A percentile compares a stretch with the other conserved stretches of the same genome.
Conservation (phyloP, 2,329 filamentous ascomycete genomes). For the Fusarium sp. region DNA sequence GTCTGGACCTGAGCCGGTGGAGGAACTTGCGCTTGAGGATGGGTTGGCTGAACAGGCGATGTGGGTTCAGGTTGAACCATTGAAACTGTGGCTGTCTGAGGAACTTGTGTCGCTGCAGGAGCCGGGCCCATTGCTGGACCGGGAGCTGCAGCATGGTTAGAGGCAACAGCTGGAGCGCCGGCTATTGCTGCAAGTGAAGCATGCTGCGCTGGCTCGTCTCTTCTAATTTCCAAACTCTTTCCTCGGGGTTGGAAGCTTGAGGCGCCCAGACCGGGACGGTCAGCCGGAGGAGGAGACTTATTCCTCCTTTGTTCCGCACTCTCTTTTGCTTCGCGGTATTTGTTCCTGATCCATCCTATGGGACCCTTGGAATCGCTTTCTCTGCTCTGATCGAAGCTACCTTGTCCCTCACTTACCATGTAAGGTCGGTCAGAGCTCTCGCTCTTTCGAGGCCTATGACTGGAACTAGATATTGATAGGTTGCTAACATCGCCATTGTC, state of each 20-base stretch:
- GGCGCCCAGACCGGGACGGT: slow-evolving; percentile 42
- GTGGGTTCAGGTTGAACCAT: slow-evolving; percentile 16
- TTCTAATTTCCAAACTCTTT: slow-evolving; percentile 61
- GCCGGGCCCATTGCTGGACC: neutral
- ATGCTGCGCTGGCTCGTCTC: slow-evolving; percentile 44
- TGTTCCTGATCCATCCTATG: slow-evolving; percentile 68
- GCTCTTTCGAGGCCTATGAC: slow-evolving; percentile 60
- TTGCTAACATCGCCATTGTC: slow-evolving; percentile 72
- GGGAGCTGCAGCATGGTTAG: slow-evolving; percentile 5
- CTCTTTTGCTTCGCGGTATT: slow-evolving; percentile 69
- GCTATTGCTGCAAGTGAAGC: slow-evolving; percentile 23
- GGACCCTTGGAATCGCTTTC: slow-evolving; percentile 62
- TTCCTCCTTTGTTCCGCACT: slow-evolving; percentile 64
- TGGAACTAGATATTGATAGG: slow-evolving; percentile 73
- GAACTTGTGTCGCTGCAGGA: slow-evolving; percentile 1
- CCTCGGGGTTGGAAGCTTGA: slow-evolving; percentile 52
- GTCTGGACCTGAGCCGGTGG: neutral
- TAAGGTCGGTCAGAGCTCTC: slow-evolving; percentile 60
- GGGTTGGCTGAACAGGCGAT: slow-evolving; percentile 7
- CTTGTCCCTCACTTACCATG: slow-evolving; percentile 53
- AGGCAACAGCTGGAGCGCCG: slow-evolving; percentile 10
- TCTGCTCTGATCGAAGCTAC: slow-evolving; percentile 51
- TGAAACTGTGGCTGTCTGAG: slow-evolving; percentile 20
- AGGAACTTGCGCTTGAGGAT: slow-evolving; percentile 1
- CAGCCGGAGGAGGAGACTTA: slow-evolving; percentile 65